These are phyloP conservation scores for Phialocephala sp. DNA, from an alignment of 2,329 filamentous ascomycete species.

Conservation along the genomic window DNA sequence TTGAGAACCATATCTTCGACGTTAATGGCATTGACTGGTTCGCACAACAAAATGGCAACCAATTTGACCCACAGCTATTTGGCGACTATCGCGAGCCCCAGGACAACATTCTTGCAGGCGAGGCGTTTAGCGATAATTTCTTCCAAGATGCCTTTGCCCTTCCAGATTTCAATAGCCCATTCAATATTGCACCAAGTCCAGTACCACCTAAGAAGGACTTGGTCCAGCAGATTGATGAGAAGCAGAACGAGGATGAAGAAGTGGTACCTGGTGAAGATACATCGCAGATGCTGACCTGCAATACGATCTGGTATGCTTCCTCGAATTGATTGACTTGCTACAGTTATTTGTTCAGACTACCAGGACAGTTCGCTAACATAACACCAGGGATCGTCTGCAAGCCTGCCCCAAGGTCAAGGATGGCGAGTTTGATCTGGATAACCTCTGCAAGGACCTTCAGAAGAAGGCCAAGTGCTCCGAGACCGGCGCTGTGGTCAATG, in stretches of 20 bases:
- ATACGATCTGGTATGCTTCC: slow-evolving; percentile 83
- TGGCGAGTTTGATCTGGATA: slow-evolving; percentile 92
- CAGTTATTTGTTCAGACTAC: neutral
- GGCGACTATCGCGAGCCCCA: slow-evolving; percentile 91
- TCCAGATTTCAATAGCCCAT: slow-evolving; percentile 79
- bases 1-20: slow-evolving; percentile 48
- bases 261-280: slow-evolving; percentile 64
- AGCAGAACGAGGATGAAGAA: slow-evolving; percentile 73
- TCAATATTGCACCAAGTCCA: slow-evolving; percentile 63
- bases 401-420: slow-evolving; percentile 85
- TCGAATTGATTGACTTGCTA: neutral
- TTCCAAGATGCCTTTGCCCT: slow-evolving; percentile 77
- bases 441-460: slow-evolving; percentile 88
- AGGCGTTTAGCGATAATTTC: slow-evolving; percentile 56
- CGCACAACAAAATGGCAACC: slow-evolving; percentile 78
- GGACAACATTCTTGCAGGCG: slow-evolving; percentile 73
- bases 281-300: slow-evolving; percentile 77
- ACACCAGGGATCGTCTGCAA: slow-evolving; percentile 83
- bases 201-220: slow-evolving; percentile 68
- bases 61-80: slow-evolving; percentile 91
- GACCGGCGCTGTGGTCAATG: slow-evolving; percentile 84
- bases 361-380: slow-evolving; percentile 19
- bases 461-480: slow-evolving; percentile 97
- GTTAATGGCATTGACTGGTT: slow-evolving; percentile 72
- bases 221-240: slow-evolving; percentile 78